phyloP scores from a whole-genome alignment of 2,329 filamentous ascomycete genomes.

The Claviceps fusiformis region DNA sequence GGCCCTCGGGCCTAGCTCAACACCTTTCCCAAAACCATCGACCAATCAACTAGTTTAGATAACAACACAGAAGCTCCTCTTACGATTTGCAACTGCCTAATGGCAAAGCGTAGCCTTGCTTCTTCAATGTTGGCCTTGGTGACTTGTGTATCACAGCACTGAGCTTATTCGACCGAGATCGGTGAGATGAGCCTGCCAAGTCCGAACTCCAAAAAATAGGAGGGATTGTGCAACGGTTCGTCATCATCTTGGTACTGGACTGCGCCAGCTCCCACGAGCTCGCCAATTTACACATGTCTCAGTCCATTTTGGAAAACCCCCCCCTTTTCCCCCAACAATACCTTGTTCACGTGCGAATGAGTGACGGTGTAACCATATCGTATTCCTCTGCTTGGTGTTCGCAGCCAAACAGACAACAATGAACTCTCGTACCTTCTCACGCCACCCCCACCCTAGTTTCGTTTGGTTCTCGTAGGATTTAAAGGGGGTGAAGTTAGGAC shows the following conservation, averaged over 20 bases:
- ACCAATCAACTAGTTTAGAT: conserved; percentile 4
- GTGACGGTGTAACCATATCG: background rate
- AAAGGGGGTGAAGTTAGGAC: background rate
- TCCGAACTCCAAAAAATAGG: conserved; percentile 1
- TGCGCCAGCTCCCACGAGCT: background rate
- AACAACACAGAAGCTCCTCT: conserved; percentile 1
- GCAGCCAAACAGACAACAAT: background rate
- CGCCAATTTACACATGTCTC: background rate
- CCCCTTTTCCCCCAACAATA: background rate
- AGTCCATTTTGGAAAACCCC: background rate
- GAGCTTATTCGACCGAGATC: conserved; percentile 1
- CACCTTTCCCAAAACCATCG: background rate
- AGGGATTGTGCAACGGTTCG: background rate
- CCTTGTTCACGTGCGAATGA: background rate
- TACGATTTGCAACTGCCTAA: conserved; percentile 3
- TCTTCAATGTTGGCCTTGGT: background rate
- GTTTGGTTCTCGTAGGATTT: background rate
- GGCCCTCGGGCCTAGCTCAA: background rate
- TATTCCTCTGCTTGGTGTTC: background rate
- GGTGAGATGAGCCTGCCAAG: conserved; percentile 4
- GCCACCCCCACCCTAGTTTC: background rate
- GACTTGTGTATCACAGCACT: background rate
- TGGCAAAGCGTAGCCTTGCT: conserved; percentile 1
- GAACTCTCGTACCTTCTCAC: background rate
- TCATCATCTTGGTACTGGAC: background rate